These are phyloP conservation scores for Aspergillus bertholletiae DNA, from an alignment of 495 filamentous ascomycete genomes.

Conservation along the genomic window DNA sequence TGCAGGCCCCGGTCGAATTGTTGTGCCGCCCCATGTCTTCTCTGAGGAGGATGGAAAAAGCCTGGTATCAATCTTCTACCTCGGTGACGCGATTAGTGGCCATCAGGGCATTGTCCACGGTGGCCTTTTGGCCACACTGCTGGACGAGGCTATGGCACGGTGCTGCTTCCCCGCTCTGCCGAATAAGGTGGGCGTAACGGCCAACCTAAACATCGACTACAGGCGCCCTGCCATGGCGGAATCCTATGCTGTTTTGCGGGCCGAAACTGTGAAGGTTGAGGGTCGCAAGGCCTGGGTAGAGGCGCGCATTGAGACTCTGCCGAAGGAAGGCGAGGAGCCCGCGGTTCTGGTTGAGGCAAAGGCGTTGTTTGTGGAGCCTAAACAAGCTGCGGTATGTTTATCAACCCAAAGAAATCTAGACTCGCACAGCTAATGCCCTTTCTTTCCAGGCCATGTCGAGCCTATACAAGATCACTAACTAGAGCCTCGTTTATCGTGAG, in stretches of 20 bases:
- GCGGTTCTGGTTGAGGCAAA: slow-evolving; percentile 71
- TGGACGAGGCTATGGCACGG: slow-evolving; percentile 87
- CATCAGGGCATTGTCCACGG: slow-evolving; percentile 92
- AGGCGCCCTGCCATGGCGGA: slow-evolving; percentile 71
- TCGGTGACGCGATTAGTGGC: slow-evolving; percentile 81
- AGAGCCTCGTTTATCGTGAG: neutral
- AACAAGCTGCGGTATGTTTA: slow-evolving; percentile 67
- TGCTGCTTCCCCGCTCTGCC: slow-evolving; percentile 91
- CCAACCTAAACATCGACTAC: slow-evolving; percentile 88
- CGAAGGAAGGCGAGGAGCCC: slow-evolving; percentile 57
- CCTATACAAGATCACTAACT: slow-evolving; percentile 25
- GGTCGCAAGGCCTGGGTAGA: slow-evolving; percentile 97
- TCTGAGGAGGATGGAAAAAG: slow-evolving; percentile 65
- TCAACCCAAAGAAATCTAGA: neutral
- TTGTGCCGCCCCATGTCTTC: slow-evolving; percentile 80
- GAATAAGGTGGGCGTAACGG: slow-evolving; percentile 85
- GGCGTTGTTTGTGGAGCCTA: slow-evolving; percentile 88
- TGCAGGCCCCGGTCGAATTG: slow-evolving; percentile 68
- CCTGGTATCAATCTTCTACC: slow-evolving; percentile 71
- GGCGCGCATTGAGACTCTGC: slow-evolving; percentile 82
- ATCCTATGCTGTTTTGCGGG: slow-evolving; percentile 74
- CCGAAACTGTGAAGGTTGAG: slow-evolving; percentile 81
- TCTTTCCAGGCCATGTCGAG: slow-evolving; percentile 25
- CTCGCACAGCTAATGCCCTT: neutral
- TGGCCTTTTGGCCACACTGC: slow-evolving; percentile 82